Evolutionary conservation across 2,329 filamentous ascomycete species (phyloP), one percentile per base, ranked within the genome.

Genomic region (Pseudogymnoascus verrucosus): DNA sequence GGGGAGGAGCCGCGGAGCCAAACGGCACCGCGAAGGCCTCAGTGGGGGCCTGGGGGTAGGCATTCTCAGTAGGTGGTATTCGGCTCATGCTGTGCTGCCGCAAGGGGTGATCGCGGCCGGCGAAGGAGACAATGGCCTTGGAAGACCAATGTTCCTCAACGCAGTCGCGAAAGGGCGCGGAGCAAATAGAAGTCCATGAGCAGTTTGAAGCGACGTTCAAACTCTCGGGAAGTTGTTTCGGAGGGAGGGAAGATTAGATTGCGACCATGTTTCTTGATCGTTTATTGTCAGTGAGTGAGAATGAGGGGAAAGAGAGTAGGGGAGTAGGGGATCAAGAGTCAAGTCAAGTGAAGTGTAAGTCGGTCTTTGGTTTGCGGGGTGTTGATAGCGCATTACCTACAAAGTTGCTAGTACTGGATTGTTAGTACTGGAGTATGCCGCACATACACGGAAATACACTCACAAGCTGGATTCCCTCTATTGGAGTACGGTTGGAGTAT

Each of bases 81-180:
- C 69, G 67, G 68, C 74, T 78, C 73, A 76, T 78, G 71, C 73
- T 78, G 74, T 78, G 71, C 73, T 78, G 74, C 76, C 75, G 73
- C 72, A 72, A 69, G 73, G 76, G 71, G 72, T 75, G 71, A 72
- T 76, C 62, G 67, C 65, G 64, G 70, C 67, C 63, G 66, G 64
- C 68, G 69, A 64, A 67, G 68, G 75, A 78, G 77, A 79, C 78
- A 75, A 74, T 79, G 78, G 76, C 74, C 78, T 59, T 54, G 80
- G 79, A 75, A 82, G 80, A 79, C 81, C 77, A 78, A 74, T 76
- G 80, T 54, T 83, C 82, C 79, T 84, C 82, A 84, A 82, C 80
- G 80, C 80, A 78, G 79, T 84, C 80, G 82, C 81, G 79, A 81
- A 81, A 78, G 77, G 76, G 76, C 76, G 77, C 78, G 76, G 74